These are phyloP conservation scores for Excoecaria agallocha DNA, from an alignment of 345 rosid genomes.

Conservation along the genomic window DNA sequence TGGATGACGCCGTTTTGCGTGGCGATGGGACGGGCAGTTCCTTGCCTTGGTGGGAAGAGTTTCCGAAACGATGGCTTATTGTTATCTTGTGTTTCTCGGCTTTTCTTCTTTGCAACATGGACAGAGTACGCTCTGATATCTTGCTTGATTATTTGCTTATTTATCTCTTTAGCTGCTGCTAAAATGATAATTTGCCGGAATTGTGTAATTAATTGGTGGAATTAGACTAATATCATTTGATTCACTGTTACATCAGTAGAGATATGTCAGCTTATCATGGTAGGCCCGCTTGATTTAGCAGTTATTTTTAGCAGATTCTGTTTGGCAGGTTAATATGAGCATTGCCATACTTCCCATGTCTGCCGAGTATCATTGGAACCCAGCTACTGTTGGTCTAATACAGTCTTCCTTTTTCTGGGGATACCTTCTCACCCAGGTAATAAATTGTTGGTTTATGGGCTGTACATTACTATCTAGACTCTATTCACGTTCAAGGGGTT, in stretches of 20 bases:
- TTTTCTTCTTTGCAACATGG: slow-evolving; percentile 91
- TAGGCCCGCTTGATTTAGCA: slow-evolving; percentile 12
- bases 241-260: no score
- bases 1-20: slow-evolving; percentile 29
- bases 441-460: neutral
- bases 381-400: slow-evolving; percentile 79
- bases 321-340: slow-evolving; percentile 90
- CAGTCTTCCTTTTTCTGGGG: slow-evolving; percentile 99
- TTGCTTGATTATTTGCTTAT: neutral
- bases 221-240: neutral
- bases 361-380: slow-evolving; percentile 85
- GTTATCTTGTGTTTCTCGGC: slow-evolving; percentile 83
- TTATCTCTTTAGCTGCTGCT: neutral
- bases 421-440: slow-evolving; percentile 87
- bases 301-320: slow-evolving; percentile 24
- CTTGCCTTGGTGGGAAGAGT: slow-evolving; percentile 78
- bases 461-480: neutral
- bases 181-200: neutral
- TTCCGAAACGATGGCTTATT: slow-evolving; percentile 89
- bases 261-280: no score
- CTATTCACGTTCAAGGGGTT: neutral
- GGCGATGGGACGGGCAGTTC: slow-evolving; percentile 22
- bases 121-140: slow-evolving; percentile 50
- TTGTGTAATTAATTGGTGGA: neutral
- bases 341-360: slow-evolving; percentile 99